A percentile compares a stretch with the other conserved stretches of the same genome.
phyloP scores from a whole-genome alignment of 352 stramenopile genomes.

The Phytophthora vignae region DNA sequence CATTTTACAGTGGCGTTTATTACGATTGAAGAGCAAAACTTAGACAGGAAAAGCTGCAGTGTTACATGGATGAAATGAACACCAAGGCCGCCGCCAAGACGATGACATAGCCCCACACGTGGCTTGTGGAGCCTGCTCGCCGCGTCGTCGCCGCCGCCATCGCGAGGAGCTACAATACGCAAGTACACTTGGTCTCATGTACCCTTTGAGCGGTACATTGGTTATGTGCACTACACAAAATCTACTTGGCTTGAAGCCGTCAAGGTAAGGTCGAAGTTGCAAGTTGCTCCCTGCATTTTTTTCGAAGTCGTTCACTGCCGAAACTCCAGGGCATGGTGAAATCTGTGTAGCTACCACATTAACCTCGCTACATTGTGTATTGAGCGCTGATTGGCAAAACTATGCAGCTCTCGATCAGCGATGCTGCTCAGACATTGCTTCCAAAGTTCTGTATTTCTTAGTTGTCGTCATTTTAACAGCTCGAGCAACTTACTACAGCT shows the following conservation, averaged over 20 bases:
- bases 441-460: background rate
- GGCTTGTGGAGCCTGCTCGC: conserved; percentile 73
- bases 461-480: background rate
- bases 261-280: no score
- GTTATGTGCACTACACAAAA: background rate
- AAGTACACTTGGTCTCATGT: background rate
- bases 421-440: background rate
- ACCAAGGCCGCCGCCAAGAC: conserved; percentile 52
- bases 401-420: background rate
- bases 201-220: background rate
- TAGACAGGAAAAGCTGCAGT: background rate
- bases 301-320: no score
- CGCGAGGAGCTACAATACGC: background rate
- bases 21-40: background rate
- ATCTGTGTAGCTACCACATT: no score
- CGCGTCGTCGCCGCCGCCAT: conserved; percentile 37
- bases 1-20: background rate
- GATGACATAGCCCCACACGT: conserved; percentile 85
- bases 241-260: no score
- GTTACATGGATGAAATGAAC: conserved; percentile 77
- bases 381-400: no score
- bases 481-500: background rate
- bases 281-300: no score
- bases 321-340: no score
- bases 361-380: no score